Evolutionary conservation across 2,329 filamentous ascomycete genomes (phyloP), one percentile per base, ranked within the genome.

Genomic region (Cercospora beticola): DNA sequence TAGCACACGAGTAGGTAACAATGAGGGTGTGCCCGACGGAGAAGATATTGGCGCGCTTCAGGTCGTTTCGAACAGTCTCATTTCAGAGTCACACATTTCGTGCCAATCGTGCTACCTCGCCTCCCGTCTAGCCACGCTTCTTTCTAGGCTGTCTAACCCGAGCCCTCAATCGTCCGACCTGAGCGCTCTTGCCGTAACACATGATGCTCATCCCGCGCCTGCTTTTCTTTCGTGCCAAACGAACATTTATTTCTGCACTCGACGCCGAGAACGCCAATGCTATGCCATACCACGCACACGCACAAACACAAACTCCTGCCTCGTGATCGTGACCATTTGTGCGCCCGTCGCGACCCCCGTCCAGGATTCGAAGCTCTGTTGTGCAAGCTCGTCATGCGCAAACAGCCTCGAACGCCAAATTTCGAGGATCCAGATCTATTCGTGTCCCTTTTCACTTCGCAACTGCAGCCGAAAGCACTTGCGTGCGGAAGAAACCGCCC

Each of bases 401-500:
- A 54, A 26, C 28, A 23, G 33, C 54, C 16, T 43, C 16, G 54
- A 49, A 58, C 12, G n/a, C 28, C 33, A 63, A 28, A 3, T 31
- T 30, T 28, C 18, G 56, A 36, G 28, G 28, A 18, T 36, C 36
- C 18, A 30, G 52, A 46, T 43, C n/a, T 4, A 30, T 31, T 5
- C 6, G 18, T 18, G n/a, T 33, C 12, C 16, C 31, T 18, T 33
- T 57, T 69, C 77, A 85, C 75, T 81, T 84, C 65, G 82, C 83
- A 30, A 85, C 83, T 16, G 83, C 83, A 40, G 83, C 82, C 66
- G 86, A 97, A 75, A 99, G 86, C 62, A 99, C 95, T 81, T 98
- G 95, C 73, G 95, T 99, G 79, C 95, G 86, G 88, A 99, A 99
- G 88, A 98, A 98, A 67, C 93, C 94, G 73, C 95, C 95, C 89